These are phyloP conservation scores for Cytospora paraplurivora DNA, from an alignment of 2,329 filamentous ascomycete species.

Conservation along the genomic window DNA sequence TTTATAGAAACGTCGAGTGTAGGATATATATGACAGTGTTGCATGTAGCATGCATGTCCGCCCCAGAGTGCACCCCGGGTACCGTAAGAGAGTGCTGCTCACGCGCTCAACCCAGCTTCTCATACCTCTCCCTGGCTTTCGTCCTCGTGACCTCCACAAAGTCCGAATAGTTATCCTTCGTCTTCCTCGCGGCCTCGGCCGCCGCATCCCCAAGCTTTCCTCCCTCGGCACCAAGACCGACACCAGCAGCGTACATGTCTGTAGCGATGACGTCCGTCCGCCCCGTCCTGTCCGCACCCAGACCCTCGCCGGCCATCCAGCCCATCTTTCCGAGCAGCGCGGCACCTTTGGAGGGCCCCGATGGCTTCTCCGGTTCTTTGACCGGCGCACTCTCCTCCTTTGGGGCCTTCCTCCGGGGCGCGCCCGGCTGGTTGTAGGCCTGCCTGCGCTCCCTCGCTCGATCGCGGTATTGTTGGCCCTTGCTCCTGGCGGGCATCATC, in stretches of 20 bases:
- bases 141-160: constrained; percentile 68
- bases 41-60: background rate
- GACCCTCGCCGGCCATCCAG: constrained; percentile 65
- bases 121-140: constrained; percentile 66
- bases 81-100: background rate
- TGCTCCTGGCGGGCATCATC: constrained; percentile 30
- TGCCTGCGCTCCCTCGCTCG: constrained; percentile 67
- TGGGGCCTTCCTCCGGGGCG: constrained; percentile 47
- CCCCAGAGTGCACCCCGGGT: background rate
- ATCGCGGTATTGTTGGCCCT: constrained; percentile 58
- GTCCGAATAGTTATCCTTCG: constrained; percentile 59
- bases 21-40: background rate
- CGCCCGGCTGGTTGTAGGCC: constrained; percentile 60
- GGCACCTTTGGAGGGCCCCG: constrained; percentile 57
- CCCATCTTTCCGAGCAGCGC: constrained; percentile 73
- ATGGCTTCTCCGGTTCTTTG: constrained; percentile 37
- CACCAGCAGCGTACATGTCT: constrained; percentile 66
- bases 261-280: constrained; percentile 65
- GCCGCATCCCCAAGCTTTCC: constrained; percentile 70
- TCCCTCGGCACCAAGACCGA: constrained; percentile 69
- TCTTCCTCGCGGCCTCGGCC: constrained; percentile 63
- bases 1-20: background rate
- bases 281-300: constrained; percentile 65
- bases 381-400: constrained; percentile 41
- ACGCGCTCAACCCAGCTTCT: constrained; percentile 47